Base-by-base conservation (phyloP, 768 basidiomycete species). In the Agrocybe praecox region DNA sequence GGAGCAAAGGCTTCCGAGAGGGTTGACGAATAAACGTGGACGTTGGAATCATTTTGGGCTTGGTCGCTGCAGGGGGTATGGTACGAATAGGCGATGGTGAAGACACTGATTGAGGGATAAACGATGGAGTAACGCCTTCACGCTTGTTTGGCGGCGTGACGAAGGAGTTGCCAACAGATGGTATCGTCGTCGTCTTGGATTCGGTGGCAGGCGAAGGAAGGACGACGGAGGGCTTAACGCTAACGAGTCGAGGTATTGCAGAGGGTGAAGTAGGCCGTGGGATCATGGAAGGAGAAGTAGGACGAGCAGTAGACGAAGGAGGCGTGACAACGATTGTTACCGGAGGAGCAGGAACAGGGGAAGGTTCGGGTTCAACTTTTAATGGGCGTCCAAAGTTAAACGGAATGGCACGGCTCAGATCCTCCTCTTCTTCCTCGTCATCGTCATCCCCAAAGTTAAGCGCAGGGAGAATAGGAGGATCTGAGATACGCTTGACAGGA, bases 91-190 rank as follows among this genome's bases (percentile, higher is more conserved):
- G 79, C 6, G 78, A 76, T 18, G 82, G 79, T 1, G 81, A 77
- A 18, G 76, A 68, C 40, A 79, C 70, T 8, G 81, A 77, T 56
- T 88, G 88, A 44, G 87, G 86, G 47, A 89, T 87, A 63, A 85
- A 85, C 6, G 88, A 84, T 7, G 81, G 75, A 33, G 72, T 64
- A 5, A 67, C 62, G 17, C 76, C 76, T 6, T 74, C 77, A 54
- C 82, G 83, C 69, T 83, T 86, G 21, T 71, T 73, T 3, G 85
- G 81, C 43, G 84, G 82, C 0, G 84, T 85, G 18, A 74, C 68
- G 62, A 78, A 80, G 6, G 72, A 63, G 65, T 58, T 75, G 21
- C 66, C 58, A 58, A 69, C 75, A 1, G 74, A 67, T 29, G 77
- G 76, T 11, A 74, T 71, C 17, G 72, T 69, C 15, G 69, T 50